phyloP scores from a whole-genome alignment of 2,329 filamentous ascomycete species.

The Apiospora kogelbergensis region DNA sequence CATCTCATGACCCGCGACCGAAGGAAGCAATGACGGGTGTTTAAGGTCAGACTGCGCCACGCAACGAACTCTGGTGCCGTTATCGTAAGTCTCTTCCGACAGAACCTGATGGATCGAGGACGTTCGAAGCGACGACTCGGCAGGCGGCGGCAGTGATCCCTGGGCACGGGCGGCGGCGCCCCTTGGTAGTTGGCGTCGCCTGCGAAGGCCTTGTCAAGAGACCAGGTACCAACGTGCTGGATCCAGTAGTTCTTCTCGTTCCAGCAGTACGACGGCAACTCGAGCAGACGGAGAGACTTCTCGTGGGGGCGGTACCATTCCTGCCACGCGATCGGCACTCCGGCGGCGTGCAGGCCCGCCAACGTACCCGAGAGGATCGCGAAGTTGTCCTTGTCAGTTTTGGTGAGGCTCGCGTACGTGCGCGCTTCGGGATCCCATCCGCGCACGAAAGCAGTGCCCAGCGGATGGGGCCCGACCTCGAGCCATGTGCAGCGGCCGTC shows the following conservation, averaged over 20 bases:
- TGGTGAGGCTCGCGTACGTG: conserved; percentile 31
- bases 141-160: background rate
- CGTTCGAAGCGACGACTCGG: background rate
- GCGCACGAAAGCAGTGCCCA: conserved; percentile 60
- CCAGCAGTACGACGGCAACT: conserved; percentile 61
- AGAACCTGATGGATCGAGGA: background rate
- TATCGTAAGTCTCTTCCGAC: background rate
- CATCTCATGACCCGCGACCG: background rate
- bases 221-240: conserved; percentile 52
- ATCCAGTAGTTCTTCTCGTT: conserved; percentile 67
- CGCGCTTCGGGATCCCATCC: conserved; percentile 50
- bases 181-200: background rate
- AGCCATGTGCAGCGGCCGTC: conserved; percentile 61
- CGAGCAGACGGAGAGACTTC: conserved; percentile 36
- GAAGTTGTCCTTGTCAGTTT: too few relatives aligned
- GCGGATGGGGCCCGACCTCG: conserved; percentile 68
- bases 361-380: too few relatives aligned
- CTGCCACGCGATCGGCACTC: too few relatives aligned
- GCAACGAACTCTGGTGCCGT: background rate
- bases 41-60: background rate
- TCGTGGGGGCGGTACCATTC: too few relatives aligned
- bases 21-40: background rate
- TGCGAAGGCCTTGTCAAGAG: conserved; percentile 26
- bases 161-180: background rate
- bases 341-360: too few relatives aligned